Base-by-base conservation (phyloP, 441 rosid species). In the Erodium trifolium region DNA sequence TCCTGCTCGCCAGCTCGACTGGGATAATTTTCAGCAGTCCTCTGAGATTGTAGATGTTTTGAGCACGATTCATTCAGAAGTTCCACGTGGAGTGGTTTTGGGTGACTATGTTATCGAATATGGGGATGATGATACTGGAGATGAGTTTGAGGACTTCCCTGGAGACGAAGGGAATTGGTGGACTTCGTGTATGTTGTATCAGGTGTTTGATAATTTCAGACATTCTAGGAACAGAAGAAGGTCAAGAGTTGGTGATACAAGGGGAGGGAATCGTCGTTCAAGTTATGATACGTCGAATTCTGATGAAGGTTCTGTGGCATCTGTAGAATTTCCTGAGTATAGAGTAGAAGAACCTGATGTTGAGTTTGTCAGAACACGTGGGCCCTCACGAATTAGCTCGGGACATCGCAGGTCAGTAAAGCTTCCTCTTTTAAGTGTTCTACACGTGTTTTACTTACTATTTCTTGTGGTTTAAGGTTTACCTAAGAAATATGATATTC, bases 21-120 rank as follows among this genome's bases (percentile, higher is more conserved):
- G 99, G 97, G 97, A 94, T 35, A 94, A 88, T 79, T 92, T 94
- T 76, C 97, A 94, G 87, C 99, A 92, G 74, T 91, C 97, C 0
- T 90, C 97, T 35, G 99, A 94, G 79, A 94, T 94, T 34, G 85
- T 91, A 35, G 97, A 94, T 73, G 99, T 94, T 70, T 78, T 94
- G 84, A 91, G 97, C 86, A 94, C 97, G 4, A 94, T 94, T 75
- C 96, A 91, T 80, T 89, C 99, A 0, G 99, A 94, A 78, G 96
- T 88, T 34, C 99, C 97, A 0, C 91, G 94, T 0, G 97, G 96
- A 3, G 97, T 91, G 64, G 97, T 94, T 73, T 77, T 94, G 78
- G 97, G 99, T 35, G 99, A 94, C 76, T 94, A 94, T 81, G 97
- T 91, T 77, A 94, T 94, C 27, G 99, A 94, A 73, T 91, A 91